Evolutionary conservation across 2,329 filamentous ascomycete genomes (phyloP).

Genomic region (Cladophialophora carrionii): DNA sequence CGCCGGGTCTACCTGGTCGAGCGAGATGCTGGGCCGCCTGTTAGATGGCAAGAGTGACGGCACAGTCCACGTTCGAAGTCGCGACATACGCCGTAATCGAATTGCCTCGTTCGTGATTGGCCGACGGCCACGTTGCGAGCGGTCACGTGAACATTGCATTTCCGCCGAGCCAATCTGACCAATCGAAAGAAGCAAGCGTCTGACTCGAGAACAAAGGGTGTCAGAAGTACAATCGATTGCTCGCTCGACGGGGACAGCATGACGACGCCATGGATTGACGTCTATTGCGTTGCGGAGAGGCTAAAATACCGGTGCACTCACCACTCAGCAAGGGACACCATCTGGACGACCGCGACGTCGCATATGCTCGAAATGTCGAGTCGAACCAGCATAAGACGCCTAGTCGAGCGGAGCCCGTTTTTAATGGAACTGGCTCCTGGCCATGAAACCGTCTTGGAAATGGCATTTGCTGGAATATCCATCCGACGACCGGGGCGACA

Average conservation of each 20-base stretch:
- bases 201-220: background rate
- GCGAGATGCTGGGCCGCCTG: conserved; percentile 13
- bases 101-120: conserved; percentile 29
- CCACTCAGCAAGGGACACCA: background rate
- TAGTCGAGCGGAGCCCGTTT: background rate
- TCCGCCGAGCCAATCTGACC: background rate
- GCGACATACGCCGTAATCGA: conserved; percentile 18
- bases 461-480: background rate
- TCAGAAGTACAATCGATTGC: background rate
- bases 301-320: background rate
- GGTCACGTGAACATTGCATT: background rate
- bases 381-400: background rate
- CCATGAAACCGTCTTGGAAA: background rate
- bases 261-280: background rate
- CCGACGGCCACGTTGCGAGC: background rate
- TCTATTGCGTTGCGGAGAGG: background rate
- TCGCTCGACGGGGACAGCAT: background rate
- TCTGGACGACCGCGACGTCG: background rate
- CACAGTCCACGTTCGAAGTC: conserved; percentile 23
- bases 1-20: conserved; percentile 20
- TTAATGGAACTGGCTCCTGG: background rate
- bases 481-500: background rate
- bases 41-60: conserved; percentile 26
- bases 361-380: background rate
- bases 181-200: background rate